Evolutionary conservation across 345 rosid species (phyloP), one percentile per base, ranked within the genome.

Genomic region (Citrus sp.): DNA sequence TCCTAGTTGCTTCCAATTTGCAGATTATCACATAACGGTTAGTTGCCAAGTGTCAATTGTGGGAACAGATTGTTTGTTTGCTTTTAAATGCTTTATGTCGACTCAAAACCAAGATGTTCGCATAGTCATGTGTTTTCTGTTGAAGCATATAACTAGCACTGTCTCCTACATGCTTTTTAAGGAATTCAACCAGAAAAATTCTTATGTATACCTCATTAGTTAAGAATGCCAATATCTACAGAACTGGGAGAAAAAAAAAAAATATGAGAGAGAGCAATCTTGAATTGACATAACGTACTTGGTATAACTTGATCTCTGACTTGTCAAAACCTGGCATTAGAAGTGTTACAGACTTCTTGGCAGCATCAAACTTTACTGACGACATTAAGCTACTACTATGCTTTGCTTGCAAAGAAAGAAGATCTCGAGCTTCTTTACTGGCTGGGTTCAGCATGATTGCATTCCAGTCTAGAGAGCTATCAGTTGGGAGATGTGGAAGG

Each of bases 311-410:
- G 87, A 93, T 93, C 86, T 95, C 98, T 12, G 99, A 87, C 88
- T 95, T 95, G 51, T 93, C 90, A 81, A 91, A 93, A 56, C 98
- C 97, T 27, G 97, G 99, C 97, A 95, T 89, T 75, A 95, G 87
- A 78, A 95, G 93, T 75, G 89, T 91, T 55, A 92, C 86, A 3
- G 83, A 85, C 79, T 90, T 93, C 80, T 86, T 86, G 9, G 82
- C 77, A 8, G 76, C 64, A 83, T 93, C 92, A 81, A 93, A 92
- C 77, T 76, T 85, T 51, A 95, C 92, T 8, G 93, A 77, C 9
- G 88, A 71, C 66, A 75, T 73, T 65, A 72, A 66, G 75, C 82
- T 79, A 78, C 72, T 79, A 63, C 74, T 71, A 24, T 65, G 71
- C 79, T 78, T 82, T 64, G 77, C 67, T 34, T 77, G 81, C 62